Evolutionary conservation across 805 yeast species (phyloP), one percentile per base, ranked within the genome.

Genomic region (Kluyveromyces nonfermentans): DNA sequence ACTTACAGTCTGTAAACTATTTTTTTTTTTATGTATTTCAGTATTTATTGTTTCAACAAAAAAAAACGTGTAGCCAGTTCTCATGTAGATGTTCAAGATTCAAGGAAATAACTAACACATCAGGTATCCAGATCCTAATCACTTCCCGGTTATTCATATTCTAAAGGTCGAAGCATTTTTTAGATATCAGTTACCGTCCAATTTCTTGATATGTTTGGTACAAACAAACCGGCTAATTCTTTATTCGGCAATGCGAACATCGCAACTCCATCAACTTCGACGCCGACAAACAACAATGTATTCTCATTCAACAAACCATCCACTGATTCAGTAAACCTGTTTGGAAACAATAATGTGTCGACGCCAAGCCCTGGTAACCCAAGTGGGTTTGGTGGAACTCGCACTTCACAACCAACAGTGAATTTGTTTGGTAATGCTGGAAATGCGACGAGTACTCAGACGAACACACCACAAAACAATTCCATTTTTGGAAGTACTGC

Each of bases 231-330:
- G 37, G 51, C 55, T 45, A 50, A 54, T 33, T 49, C 61, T 10
- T 44, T 55, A 20, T 60, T 60, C 38, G 46, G 60, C 15, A 54
- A 50, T 39, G 49, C 46, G n/a, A 59, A 50, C 43, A 53, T 63
- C 5, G 56, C 64, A 9, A 57, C 65, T 5, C 65, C 65, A 20
- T 59, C 61, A 9, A 60, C 64, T 14, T 62, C 65, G 6, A 60
- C 64, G 4, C 52, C 56, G 6, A 50, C 61, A 17, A 37, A 60
- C 4, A 50, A 49, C 18, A 55, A 48, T 39, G 53, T 50, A 15
- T 44, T 53, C 18, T 54, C 47, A 41, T 46, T 50, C 12, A 48
- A 50, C 20, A 58, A 59, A 28, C 46, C 56, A 4, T 51, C 48
- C 18, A 47, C 51, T 7, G 41, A 59, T 20, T 57, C 60, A 42